These are phyloP conservation scores for Raphanus sativus DNA, from an alignment of 345 rosid species.

Conservation along the genomic window DNA sequence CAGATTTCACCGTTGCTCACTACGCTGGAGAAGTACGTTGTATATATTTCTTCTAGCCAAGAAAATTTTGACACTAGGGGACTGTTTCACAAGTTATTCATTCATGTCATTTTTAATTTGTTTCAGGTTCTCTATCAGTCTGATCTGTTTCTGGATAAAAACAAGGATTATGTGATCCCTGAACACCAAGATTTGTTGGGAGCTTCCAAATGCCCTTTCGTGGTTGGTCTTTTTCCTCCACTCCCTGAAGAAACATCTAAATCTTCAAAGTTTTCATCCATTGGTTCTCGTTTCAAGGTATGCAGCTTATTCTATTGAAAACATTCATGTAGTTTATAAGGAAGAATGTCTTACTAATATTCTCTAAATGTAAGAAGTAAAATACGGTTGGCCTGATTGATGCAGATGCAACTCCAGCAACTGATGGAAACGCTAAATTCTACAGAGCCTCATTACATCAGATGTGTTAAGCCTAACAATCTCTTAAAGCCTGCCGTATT, in stretches of 20 bases:
- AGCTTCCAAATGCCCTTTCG: constrained; percentile 80
- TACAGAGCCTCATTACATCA: constrained; percentile 92
- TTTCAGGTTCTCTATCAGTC: constrained; percentile 91
- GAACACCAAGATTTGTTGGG: constrained; percentile 90
- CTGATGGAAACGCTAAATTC: constrained; percentile 93
- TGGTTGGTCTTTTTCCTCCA: constrained; percentile 87
- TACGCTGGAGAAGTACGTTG: constrained; percentile 92
- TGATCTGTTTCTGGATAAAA: constrained; percentile 92
- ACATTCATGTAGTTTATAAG: neutral
- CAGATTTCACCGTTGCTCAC: constrained; percentile 86
- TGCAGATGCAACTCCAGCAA: constrained; percentile 86
- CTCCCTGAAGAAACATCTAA: constrained; percentile 85
- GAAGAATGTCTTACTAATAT: neutral
- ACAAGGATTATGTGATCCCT: constrained; percentile 93
- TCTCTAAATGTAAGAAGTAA: constrained; percentile 23
- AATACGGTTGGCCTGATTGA: constrained; percentile 34
- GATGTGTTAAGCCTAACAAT: constrained; percentile 99
- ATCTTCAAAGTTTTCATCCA: constrained; percentile 93
- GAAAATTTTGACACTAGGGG: neutral
- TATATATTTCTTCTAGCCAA: neutral
- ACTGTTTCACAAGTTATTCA: neutral
- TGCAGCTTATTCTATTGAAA: neutral
- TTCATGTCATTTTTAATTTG: neutral
- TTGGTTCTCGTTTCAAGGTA: constrained; percentile 95
- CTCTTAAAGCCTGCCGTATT: constrained; percentile 86